phyloP scores from a whole-genome alignment of 257 asterid genomes.

The Rehmannia glutinosa region DNA sequence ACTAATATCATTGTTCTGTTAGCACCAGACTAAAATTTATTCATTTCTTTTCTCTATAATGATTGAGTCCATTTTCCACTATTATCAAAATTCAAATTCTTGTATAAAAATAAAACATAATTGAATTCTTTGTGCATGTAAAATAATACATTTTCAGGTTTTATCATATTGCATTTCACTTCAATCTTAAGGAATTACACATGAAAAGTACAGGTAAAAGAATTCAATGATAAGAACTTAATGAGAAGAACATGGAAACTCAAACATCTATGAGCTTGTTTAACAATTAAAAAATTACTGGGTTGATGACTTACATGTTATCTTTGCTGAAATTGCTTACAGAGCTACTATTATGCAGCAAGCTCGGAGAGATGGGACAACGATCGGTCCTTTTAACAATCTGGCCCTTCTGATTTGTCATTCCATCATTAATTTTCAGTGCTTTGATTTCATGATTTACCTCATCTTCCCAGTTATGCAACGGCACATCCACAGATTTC shows the following conservation, averaged over 20 bases:
- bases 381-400: constrained; percentile 37
- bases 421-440: constrained; percentile 46
- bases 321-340: constrained; percentile 54
- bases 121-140: too few species aligned
- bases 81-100: too few species aligned
- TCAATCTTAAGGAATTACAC: not conserved
- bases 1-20: not conserved
- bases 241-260: not conserved
- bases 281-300: not conserved
- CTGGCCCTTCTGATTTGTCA: constrained; percentile 37
- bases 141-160: not conserved
- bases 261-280: not conserved
- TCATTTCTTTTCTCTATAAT: too few species aligned
- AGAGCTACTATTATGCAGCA: constrained; percentile 62
- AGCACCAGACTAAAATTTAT: not conserved
- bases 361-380: constrained; percentile 76
- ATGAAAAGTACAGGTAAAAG: not conserved
- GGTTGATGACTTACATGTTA: constrained; percentile 44
- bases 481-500: constrained; percentile 32
- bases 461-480: constrained; percentile 69
- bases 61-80: too few species aligned
- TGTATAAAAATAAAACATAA: too few species aligned
- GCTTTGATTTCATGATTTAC: constrained; percentile 57
- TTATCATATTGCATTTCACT: not conserved
- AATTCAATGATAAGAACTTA: not conserved